Conservation (phyloP, 768 basidiomycete genomes). For the Mycena epipterygia region DNA sequence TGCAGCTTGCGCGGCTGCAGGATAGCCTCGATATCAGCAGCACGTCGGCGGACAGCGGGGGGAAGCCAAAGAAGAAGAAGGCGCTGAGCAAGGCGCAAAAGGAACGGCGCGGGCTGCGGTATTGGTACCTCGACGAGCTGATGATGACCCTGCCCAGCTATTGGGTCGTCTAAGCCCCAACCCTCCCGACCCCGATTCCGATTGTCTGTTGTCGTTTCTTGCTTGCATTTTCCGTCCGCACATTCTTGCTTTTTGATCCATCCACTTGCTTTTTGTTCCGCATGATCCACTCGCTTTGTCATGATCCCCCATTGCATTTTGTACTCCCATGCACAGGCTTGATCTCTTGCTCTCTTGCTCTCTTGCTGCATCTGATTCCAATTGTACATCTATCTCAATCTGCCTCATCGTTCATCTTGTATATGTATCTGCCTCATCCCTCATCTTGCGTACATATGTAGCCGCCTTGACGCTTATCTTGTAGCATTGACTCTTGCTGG, state of each 20-base stretch:
- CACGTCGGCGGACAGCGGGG: constrained; percentile 34
- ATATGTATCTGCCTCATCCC: too few relatives aligned
- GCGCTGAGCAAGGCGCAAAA: constrained; percentile 52
- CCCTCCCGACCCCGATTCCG: too few relatives aligned
- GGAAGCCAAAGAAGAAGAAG: constrained; percentile 51
- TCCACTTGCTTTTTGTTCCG: background rate
- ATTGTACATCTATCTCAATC: too few relatives aligned
- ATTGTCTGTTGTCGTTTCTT: too few relatives aligned
- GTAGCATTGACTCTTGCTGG: too few relatives aligned
- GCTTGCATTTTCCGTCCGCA: background rate
- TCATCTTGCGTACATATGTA: too few relatives aligned
- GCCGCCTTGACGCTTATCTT: too few relatives aligned
- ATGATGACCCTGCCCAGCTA: constrained; percentile 55
- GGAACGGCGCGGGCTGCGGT: constrained; percentile 39
- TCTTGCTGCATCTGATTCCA: too few relatives aligned
- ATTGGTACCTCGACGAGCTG: constrained; percentile 61
- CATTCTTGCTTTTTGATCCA: background rate
- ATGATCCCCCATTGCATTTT: background rate
- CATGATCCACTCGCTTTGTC: background rate
- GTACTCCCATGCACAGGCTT: too few relatives aligned
- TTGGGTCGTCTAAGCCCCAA: constrained; percentile 43
- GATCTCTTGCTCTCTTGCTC: constrained; percentile 45
- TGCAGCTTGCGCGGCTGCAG: constrained; percentile 68
- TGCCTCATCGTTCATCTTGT: too few relatives aligned
- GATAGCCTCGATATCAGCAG: constrained; percentile 41